Evolutionary conservation across 805 yeast genomes (phyloP), one percentile per base, ranked within the genome.

Genomic region (Wickerhamomyces queroliae): DNA sequence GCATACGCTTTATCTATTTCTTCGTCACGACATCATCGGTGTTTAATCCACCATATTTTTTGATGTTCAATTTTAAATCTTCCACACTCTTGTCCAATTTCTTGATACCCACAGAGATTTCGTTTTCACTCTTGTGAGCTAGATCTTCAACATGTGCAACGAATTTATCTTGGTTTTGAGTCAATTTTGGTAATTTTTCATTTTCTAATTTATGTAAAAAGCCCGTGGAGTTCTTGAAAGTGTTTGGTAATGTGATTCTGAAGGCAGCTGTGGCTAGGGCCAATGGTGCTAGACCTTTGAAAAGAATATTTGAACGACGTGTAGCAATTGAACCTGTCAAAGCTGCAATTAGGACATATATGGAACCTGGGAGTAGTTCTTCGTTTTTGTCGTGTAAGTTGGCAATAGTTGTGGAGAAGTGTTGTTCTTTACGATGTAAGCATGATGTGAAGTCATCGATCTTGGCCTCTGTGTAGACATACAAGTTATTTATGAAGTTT

Each of bases 271-370:
- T 45, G 12, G 90, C 93, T 38, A 82, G 69, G 0, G 66, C 62
- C 3, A 80, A 40, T 2, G 95, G 95, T 13, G 74, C 63, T 1
- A 72, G 45, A 3, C 70, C 66, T 51, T 80, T 76, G 11, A 83
- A 53, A 2, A 80, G 38, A 18, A 80, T 47, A 41, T 77, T 77
- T 42, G 83, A 70, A 50, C 80, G 77, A 52, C 95, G 83, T 2
- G 93, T 76, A 36, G 80, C 50, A 38, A 87, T 80, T 34, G 83
- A 73, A 28, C 95, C 95, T 7, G 87, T 64, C 39, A 88, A 67
- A 2, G 78, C 71, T 12, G 87, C 89, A 22, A 86, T 74, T 9
- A 78, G 55, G 29, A 88, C 69, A 56, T 85, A 88, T 23, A 85
- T 60, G 4, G 79, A 62, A 46, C 82, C 83, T 12, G 95, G 93